A percentile compares a stretch with the other conserved stretches of the same genome.
Conservation (phyloP, 1,139 yeast genomes). For the Eremothecium coryli region DNA sequence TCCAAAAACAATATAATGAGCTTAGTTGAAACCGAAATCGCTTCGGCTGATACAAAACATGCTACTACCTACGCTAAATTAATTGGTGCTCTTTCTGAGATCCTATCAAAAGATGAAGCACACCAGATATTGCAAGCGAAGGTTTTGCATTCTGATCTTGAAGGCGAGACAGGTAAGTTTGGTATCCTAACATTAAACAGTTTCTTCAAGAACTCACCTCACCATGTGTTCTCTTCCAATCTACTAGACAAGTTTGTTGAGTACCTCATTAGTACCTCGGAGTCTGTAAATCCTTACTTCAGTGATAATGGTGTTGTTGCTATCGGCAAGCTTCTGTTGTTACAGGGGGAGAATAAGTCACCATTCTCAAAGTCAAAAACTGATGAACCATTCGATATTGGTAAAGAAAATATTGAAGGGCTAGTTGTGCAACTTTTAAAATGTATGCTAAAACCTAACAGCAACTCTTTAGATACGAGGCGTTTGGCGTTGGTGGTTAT, state of each 20-base stretch:
- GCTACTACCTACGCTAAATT: constrained; percentile 72
- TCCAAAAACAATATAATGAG: constrained; percentile 63
- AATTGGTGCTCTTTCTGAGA: constrained; percentile 67
- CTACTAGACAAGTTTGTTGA: constrained; percentile 41
- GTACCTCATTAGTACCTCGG: constrained; percentile 41
- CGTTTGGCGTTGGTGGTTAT: constrained; percentile 68
- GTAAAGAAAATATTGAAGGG: constrained; percentile 32
- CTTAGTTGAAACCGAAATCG: constrained; percentile 67
- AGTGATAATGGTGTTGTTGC: constrained; percentile 78
- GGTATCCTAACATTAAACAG: constrained; percentile 70
- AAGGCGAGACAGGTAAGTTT: constrained; percentile 44
- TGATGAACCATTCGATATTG: constrained; percentile 33
- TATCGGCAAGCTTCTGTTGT: constrained; percentile 66
- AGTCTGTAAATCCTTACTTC: constrained; percentile 44
- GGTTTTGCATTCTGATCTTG: constrained; percentile 38
- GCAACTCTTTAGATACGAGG: constrained; percentile 69
- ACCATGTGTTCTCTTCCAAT: constrained; percentile 46
- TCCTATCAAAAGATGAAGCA: constrained; percentile 60
- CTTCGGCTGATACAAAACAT: constrained; percentile 45
- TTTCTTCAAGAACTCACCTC: constrained; percentile 67
- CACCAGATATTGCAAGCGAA: constrained; percentile 48
- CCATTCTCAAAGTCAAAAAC: constrained; percentile 30
- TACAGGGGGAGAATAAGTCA: constrained; percentile 37
- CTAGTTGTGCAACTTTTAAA: constrained; percentile 44
- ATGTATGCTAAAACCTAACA: constrained; percentile 43